These are phyloP conservation scores for Trifolium fragiferum DNA, from an alignment of 306 rosid species.

Conservation along the genomic window DNA sequence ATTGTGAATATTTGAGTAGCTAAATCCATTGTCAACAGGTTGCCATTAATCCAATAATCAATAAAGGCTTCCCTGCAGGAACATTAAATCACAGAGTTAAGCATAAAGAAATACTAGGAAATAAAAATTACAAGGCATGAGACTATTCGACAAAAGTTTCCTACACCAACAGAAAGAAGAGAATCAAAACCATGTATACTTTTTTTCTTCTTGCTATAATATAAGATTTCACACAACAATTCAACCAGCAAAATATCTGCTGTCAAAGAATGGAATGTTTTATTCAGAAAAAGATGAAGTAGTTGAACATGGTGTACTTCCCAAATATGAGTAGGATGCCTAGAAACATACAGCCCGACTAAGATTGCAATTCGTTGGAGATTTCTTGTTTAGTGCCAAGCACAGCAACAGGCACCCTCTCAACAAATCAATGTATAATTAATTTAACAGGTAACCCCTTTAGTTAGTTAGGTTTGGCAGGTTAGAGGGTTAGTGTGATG, in stretches of 20 bases:
- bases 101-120: slow-evolving; percentile 13
- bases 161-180: slow-evolving; percentile 25
- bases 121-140: slow-evolving; percentile 43
- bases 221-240: slow-evolving; percentile 37
- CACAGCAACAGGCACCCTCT: slow-evolving; percentile 13
- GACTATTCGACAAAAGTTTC: slow-evolving; percentile 25
- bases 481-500: neutral
- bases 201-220: neutral
- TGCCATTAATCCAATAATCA: slow-evolving; percentile 86
- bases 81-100: slow-evolving; percentile 36
- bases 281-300: neutral
- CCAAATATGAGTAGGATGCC: neutral
- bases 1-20: slow-evolving; percentile 78
- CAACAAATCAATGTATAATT: slow-evolving; percentile 11
- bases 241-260: slow-evolving; percentile 15
- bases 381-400: neutral
- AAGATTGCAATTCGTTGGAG: slow-evolving; percentile 7
- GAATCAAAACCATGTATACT: slow-evolving; percentile 18
- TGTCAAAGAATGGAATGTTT: slow-evolving; percentile 11
- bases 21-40: slow-evolving; percentile 82
- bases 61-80: slow-evolving; percentile 76
- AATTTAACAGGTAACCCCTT: slow-evolving; percentile 5
- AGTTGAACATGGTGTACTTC: neutral
- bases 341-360: slow-evolving; percentile 24
- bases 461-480: neutral